Evolutionary conservation across 768 basidiomycete genomes (phyloP).

Genomic region (Epithele typhae): DNA sequence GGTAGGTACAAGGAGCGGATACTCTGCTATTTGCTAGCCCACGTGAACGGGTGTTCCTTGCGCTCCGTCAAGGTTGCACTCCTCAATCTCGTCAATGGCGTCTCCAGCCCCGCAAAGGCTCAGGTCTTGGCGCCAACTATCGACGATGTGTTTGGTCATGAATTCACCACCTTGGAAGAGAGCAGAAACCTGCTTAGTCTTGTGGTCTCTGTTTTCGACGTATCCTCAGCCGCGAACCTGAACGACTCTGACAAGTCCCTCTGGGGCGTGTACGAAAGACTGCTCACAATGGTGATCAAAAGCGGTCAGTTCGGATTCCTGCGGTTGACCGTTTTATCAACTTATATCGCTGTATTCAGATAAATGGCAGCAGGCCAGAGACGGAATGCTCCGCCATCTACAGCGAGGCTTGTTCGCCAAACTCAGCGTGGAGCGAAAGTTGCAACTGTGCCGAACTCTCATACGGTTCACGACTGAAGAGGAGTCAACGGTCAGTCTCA

Average conservation of each 20-base stretch:
- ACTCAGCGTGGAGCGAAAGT: constrained; percentile 49
- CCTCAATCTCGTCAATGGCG: constrained; percentile 41
- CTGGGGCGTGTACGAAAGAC: constrained; percentile 49
- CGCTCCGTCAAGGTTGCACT: constrained; percentile 48
- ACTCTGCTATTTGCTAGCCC: constrained; percentile 76
- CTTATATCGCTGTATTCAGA: constrained; percentile 33
- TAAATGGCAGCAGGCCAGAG: constrained; percentile 32
- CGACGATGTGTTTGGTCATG: constrained; percentile 29
- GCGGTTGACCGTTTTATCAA: too few relatives aligned
- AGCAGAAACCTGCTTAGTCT: constrained; percentile 31
- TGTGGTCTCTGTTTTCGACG: constrained; percentile 48
- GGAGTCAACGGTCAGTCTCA: constrained; percentile 46
- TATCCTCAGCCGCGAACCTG: constrained; percentile 38
- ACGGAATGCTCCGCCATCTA: constrained; percentile 40
- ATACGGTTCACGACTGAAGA: constrained; percentile 48
- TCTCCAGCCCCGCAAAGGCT: constrained; percentile 47
- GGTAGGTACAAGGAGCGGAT: constrained; percentile 66
- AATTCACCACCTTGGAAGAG: background rate
- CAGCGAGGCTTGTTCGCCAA: constrained; percentile 52
- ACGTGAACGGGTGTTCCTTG: constrained; percentile 56
- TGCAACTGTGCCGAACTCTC: constrained; percentile 52
- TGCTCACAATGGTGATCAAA: constrained; percentile 41
- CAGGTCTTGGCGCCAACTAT: constrained; percentile 59
- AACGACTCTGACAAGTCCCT: constrained; percentile 37
- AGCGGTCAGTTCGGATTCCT: constrained; percentile 44